phyloP scores from a whole-genome alignment of 192 early-diverging fungal species.

The Globomyces pollinis-pini region DNA sequence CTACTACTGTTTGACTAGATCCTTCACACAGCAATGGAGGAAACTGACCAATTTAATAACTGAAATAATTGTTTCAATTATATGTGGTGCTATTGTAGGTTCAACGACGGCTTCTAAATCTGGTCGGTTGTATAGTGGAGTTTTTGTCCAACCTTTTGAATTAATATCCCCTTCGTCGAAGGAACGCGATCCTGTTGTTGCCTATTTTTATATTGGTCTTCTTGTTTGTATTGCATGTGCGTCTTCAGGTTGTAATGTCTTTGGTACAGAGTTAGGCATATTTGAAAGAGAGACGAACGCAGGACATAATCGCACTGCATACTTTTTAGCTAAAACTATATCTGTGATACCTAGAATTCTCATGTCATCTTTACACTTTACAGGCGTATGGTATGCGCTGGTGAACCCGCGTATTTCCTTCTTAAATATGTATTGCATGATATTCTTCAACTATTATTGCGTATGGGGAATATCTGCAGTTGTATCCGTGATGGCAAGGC shows the following conservation, averaged over 20 bases:
- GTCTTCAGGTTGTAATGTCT: slow-evolving; percentile 37
- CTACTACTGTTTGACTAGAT: not conserved
- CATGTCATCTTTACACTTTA: slow-evolving; percentile 29
- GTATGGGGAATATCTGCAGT: slow-evolving; percentile 39
- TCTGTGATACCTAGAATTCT: not conserved
- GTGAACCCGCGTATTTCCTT: slow-evolving; percentile 24
- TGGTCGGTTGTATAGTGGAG: not conserved
- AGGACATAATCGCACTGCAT: slow-evolving; percentile 29
- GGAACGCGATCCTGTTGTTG: not conserved
- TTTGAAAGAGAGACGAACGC: slow-evolving; percentile 40
- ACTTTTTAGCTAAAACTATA: slow-evolving; percentile 11
- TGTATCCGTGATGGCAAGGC: slow-evolving; percentile 28
- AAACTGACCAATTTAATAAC: not conserved
- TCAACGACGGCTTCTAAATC: not conserved
- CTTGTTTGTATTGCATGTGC: slow-evolving; percentile 30
- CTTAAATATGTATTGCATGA: slow-evolving; percentile 20
- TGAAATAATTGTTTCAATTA: not conserved
- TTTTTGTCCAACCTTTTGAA: not conserved
- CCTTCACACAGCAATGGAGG: not conserved
- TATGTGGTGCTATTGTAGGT: not conserved
- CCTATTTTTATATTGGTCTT: slow-evolving; percentile 17
- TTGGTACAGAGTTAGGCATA: slow-evolving; percentile 35
- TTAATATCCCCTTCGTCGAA: not conserved
- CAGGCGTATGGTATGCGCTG: slow-evolving; percentile 25
- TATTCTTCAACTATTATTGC: slow-evolving; percentile 36